Evolutionary conservation across 805 yeast species (phyloP), one percentile per base, ranked within the genome.

Genomic region (Starmerella bombicola): DNA sequence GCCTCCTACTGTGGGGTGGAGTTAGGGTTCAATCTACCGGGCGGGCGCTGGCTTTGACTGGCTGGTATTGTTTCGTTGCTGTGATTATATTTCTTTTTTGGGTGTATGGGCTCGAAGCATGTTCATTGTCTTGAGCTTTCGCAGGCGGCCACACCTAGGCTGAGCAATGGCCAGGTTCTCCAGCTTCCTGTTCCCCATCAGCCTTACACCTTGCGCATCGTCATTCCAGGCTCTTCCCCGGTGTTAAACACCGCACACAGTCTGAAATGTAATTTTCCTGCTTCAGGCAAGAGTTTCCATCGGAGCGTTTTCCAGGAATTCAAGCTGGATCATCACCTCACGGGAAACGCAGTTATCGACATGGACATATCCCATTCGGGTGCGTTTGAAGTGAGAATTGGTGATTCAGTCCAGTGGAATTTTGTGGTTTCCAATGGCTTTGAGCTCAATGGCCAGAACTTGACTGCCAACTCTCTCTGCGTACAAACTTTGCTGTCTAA

Each of bases 401-500:
- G 78, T 9, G 85, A 77, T 55, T 62, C 66, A 25, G 50, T 61
- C 0, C 45, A 71, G 50, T 77, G 67, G 60, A 56, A 67, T 46
- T 82, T 88, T 59, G 78, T 75, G 23, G 93, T 80, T 10, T 84
- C 86, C 1, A 93, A 95, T 3, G 73, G 76, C 12, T 67, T 88
- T 43, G 63, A 65, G 32, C 64, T 82, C 41, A 67, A 70, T 35
- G 74, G 64, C 32, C 56, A 66, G 15, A 74, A 68, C 49, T 52
- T 86, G 23, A 78, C 88, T 1, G 69, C 86, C 55, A 82, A 86
- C 55, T 70, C 86, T 7, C 70, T 88, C 46, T 78, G 82, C 35
- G 65, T 88, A 56, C 91, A 86, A 59, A 74, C 94, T 1, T 76
- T 91, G 30, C 73, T 88, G 3, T 82, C 95, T 30, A 88, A 88